A percentile compares a stretch with the other conserved stretches of the same genome.
Conservation (phyloP, 495 filamentous ascomycete genomes). For the Penicillium ochrochloron region DNA sequence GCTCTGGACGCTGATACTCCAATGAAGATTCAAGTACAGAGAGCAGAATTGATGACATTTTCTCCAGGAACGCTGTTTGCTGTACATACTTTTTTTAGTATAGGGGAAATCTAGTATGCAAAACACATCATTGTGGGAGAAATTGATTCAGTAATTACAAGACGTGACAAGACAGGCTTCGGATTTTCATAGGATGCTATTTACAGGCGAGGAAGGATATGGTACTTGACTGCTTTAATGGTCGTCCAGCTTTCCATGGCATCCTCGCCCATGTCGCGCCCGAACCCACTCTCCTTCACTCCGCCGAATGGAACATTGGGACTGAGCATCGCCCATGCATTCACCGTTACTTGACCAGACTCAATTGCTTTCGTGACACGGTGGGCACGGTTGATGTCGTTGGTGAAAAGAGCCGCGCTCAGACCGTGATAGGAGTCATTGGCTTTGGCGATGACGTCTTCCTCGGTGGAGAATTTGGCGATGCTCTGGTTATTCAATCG, state of each 20-base stretch:
- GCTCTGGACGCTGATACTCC: too few relatives aligned
- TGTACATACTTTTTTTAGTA: not conserved
- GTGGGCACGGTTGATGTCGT: conserved; percentile 75
- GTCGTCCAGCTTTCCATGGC: conserved; percentile 35
- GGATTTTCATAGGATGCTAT: not conserved
- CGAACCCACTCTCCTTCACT: conserved; percentile 60
- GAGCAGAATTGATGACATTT: not conserved
- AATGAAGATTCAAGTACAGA: too few relatives aligned
- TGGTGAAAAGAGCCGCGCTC: conserved; percentile 80
- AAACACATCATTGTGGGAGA: not conserved
- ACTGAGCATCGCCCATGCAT: conserved; percentile 29
- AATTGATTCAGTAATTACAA: not conserved
- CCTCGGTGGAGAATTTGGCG: conserved; percentile 72
- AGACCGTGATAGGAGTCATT: conserved; percentile 88
- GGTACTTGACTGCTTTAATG: conserved; percentile 32
- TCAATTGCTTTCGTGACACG: conserved; percentile 78
- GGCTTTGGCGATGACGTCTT: conserved; percentile 78
- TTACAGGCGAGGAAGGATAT: conserved; percentile 25
- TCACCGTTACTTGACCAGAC: conserved; percentile 57
- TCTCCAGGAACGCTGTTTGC: not conserved
- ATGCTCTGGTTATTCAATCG: conserved; percentile 25
- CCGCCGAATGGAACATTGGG: conserved; percentile 55
- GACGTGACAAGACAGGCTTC: not conserved
- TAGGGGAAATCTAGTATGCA: not conserved
- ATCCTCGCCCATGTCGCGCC: conserved; percentile 48